Evolutionary conservation across 2,329 filamentous ascomycete genomes (phyloP), one percentile per base, ranked within the genome.

Genomic region (Byssoonygena ceratinophila): DNA sequence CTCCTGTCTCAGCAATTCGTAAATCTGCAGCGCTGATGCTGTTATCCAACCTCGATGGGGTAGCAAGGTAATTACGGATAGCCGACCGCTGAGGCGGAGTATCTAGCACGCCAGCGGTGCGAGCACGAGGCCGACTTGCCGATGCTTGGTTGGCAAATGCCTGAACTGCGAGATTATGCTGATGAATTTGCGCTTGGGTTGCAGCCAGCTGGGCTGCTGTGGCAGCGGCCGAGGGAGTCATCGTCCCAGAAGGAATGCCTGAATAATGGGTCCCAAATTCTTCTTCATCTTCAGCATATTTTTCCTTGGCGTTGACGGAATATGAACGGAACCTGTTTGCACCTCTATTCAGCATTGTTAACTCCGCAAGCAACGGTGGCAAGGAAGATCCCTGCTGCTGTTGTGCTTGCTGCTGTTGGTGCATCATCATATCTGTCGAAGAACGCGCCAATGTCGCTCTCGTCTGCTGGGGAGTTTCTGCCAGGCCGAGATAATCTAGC

Each of bases 291-390:
- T 94, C 88, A 1, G 86, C 90, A 62, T 97, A 97, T 68, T 92
- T 94, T 67, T 97, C 91, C 70, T 94, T 96, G 52, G 94, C 94
- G 69, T 98, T 98, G 59, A 98, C 92, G 0, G 92, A 98, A 68
- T 96, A 97, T 1, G 92, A 98, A 44, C 92, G 83, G 75, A 97
- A 94, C 49, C 92, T 82, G 67, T 86, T 97, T 41, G 84, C 78
- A 61, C 86, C 85, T 65, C 81, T 85, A 58, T 83, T 84, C 59
- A 87, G 79, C 65, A 87, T 84, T 56, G 83, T 82, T 55, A 91
- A 74, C 63, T 85, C 85, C 41, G 84, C 83, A 31, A 91, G 76
- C 58, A 88, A 85, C 1, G 85, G 83, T 37, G 74, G 74, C 22
- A 76, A 61, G 12, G 69, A 66, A 54, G 75, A 69, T 50, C 75